Evolutionary conservation across 2,329 filamentous ascomycete genomes (phyloP).

Genomic region (Calonectria leucothoes): DNA sequence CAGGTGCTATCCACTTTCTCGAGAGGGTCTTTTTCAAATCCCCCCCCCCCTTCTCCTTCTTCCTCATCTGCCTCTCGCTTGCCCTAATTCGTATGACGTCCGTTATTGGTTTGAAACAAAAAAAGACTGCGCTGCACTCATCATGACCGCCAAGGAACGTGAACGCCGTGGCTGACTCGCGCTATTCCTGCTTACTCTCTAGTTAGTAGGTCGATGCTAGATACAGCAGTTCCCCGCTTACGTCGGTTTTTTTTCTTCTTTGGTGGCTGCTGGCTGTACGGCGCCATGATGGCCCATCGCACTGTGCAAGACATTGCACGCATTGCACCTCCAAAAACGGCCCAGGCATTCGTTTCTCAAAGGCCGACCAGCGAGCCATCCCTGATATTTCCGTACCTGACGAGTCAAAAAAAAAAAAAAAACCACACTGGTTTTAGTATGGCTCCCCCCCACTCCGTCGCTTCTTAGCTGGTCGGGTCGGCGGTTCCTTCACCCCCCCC

Average conservation of each 20-base stretch:
- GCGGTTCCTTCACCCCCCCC: too few relatives aligned
- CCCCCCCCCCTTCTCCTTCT: background rate
- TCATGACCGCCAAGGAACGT: background rate
- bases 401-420: background rate
- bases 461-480: background rate
- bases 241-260: background rate
- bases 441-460: background rate
- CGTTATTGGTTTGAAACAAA: background rate
- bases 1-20: background rate
- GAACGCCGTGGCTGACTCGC: background rate
- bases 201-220: background rate
- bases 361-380: background rate
- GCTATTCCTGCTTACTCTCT: background rate
- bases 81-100: background rate
- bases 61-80: background rate
- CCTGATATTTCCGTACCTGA: background rate
- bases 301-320: background rate
- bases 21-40: background rate
- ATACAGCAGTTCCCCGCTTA: background rate
- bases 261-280: background rate
- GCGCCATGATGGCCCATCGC: background rate
- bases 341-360: background rate
- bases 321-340: background rate
- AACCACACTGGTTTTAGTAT: background rate
- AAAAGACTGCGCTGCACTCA: background rate